phyloP scores from a whole-genome alignment of 164 flowering plant species.

The Chimonanthus praecox region DNA sequence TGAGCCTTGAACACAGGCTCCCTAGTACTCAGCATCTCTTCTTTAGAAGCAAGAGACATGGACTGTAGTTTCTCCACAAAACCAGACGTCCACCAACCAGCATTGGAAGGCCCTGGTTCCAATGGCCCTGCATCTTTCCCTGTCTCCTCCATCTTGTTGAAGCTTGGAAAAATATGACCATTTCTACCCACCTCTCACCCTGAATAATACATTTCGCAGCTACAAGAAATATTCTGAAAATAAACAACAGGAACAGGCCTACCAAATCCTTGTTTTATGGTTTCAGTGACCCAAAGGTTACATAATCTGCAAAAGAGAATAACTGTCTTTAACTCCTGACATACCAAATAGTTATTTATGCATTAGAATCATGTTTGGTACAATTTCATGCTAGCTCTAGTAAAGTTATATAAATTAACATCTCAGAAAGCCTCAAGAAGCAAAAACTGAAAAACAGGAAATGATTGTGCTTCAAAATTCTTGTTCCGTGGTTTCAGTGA shows the following conservation, averaged over 20 bases:
- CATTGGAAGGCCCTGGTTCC: slow-evolving; percentile 58
- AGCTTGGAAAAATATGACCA: slow-evolving; percentile 45
- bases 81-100: slow-evolving; percentile 77
- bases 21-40: slow-evolving; percentile 33
- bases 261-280: slow-evolving; percentile 5
- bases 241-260: slow-evolving; percentile 4
- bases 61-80: slow-evolving; percentile 68
- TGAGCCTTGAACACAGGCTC: slow-evolving; percentile 32
- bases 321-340: background rate
- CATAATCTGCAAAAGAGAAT: slow-evolving; percentile 18
- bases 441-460: too few relatives aligned
- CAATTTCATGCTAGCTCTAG: background rate
- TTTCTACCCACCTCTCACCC: slow-evolving; percentile 47
- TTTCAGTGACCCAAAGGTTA: slow-evolving; percentile 10
- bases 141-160: slow-evolving; percentile 72
- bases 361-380: background rate
- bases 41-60: slow-evolving; percentile 58
- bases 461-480: too few relatives aligned
- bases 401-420: too few relatives aligned
- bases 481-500: too few relatives aligned
- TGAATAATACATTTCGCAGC: slow-evolving; percentile 28
- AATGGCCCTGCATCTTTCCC: slow-evolving; percentile 59
- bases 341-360: background rate
- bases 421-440: too few relatives aligned
- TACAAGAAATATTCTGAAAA: slow-evolving; percentile 9